These are phyloP conservation scores for Didymella arachidicola DNA, from an alignment of 2,329 filamentous ascomycete species.

Conservation along the genomic window DNA sequence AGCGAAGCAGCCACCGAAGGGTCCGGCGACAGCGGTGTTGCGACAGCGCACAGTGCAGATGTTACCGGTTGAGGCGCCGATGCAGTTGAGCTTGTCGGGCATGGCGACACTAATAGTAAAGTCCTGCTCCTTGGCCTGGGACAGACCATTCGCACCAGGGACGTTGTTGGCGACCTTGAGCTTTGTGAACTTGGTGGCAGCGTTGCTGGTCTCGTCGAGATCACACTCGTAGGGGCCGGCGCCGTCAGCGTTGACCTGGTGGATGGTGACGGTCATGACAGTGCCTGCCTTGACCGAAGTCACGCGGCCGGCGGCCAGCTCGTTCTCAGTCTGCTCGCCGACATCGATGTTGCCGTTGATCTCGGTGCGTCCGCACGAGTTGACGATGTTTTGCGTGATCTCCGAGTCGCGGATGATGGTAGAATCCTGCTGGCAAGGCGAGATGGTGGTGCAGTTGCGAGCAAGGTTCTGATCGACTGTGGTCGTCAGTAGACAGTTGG, in stretches of 20 bases:
- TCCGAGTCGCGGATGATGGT: slow-evolving; percentile 49
- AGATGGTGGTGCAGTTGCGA: slow-evolving; percentile 50
- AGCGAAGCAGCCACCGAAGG: slow-evolving; percentile 69
- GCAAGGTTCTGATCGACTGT: slow-evolving; percentile 44
- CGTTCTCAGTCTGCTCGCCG: slow-evolving; percentile 50
- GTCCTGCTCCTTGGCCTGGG: slow-evolving; percentile 63
- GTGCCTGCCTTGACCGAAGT: slow-evolving; percentile 39
- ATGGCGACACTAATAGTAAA: slow-evolving; percentile 67
- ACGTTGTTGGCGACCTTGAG: slow-evolving; percentile 66
- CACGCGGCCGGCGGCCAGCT: slow-evolving; percentile 43
- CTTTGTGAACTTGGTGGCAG: slow-evolving; percentile 56
- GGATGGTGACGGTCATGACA: slow-evolving; percentile 49
- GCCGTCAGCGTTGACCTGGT: slow-evolving; percentile 71
- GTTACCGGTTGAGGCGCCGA: slow-evolving; percentile 62
- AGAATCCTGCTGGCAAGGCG: slow-evolving; percentile 50
- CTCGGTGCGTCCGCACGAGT: slow-evolving; percentile 49
- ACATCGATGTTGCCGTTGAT: slow-evolving; percentile 50
- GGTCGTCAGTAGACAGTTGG: slow-evolving; percentile 9
- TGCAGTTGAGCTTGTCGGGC: slow-evolving; percentile 62
- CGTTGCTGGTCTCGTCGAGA: slow-evolving; percentile 65
- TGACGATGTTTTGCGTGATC: slow-evolving; percentile 50
- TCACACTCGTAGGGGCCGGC: slow-evolving; percentile 71
- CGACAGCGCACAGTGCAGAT: slow-evolving; percentile 70
- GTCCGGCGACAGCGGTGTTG: slow-evolving; percentile 66
- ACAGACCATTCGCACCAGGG: slow-evolving; percentile 65